phyloP scores from a whole-genome alignment of 2,329 filamentous ascomycete species.

The Colletotrichum sp. region DNA sequence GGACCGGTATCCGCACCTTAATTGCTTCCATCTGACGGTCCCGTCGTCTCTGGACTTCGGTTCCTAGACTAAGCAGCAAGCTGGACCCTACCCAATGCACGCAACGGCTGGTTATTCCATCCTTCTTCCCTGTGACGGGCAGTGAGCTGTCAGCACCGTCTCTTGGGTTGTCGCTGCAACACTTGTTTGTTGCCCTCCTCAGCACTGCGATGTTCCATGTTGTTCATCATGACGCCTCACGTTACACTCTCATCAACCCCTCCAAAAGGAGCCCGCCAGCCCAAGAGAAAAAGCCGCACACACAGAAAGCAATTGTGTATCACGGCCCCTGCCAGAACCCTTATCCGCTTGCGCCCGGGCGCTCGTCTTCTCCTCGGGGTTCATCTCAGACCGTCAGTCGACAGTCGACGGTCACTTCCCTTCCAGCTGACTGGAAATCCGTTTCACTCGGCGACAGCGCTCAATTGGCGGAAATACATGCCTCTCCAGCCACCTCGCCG shows the following conservation, averaged over 20 bases:
- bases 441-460: neutral
- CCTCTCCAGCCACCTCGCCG: neutral
- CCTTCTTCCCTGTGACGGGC: neutral
- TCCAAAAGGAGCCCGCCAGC: neutral
- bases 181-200: neutral
- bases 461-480: neutral
- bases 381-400: slow-evolving; percentile 13
- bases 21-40: neutral
- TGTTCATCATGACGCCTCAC: neutral
- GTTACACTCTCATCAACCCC: neutral
- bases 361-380: neutral
- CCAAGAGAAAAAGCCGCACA: neutral
- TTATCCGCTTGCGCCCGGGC: slow-evolving; percentile 23
- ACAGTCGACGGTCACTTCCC: neutral
- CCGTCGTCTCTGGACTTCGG: neutral
- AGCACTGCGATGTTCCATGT: slow-evolving; percentile 7
- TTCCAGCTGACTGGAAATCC: neutral
- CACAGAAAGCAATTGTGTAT: slow-evolving; percentile 23
- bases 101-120: neutral
- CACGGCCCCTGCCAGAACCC: slow-evolving; percentile 24
- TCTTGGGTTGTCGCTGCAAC: neutral
- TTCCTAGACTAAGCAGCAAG: neutral
- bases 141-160: neutral
- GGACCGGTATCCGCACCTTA: neutral
- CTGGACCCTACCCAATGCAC: neutral